Evolutionary conservation across 2,329 filamentous ascomycete genomes (phyloP).

Genomic region (Clarireedia homoeocarpa): DNA sequence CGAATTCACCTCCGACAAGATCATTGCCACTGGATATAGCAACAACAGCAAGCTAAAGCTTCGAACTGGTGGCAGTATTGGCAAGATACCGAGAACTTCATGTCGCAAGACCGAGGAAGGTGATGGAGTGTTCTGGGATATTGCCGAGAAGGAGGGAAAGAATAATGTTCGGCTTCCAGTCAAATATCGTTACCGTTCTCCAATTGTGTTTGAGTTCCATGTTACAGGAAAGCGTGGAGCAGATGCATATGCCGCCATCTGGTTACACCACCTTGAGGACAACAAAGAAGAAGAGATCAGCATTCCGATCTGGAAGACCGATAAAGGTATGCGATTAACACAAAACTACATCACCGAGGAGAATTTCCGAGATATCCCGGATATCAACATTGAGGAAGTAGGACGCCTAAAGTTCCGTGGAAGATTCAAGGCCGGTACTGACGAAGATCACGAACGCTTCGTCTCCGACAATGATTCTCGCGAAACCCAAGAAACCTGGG

Average conservation of each 20-base stretch:
- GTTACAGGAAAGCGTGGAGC: conserved; percentile 58
- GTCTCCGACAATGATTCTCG: conserved; percentile 80
- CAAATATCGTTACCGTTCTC: conserved; percentile 82
- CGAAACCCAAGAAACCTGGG: conserved; percentile 92
- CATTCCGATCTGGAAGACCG: conserved; percentile 84
- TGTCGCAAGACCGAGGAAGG: conserved; percentile 54
- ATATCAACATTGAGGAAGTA: conserved; percentile 69
- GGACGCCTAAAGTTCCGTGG: conserved; percentile 75
- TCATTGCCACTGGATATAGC: conserved; percentile 54
- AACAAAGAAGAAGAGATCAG: conserved; percentile 70
- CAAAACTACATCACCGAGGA: conserved; percentile 88
- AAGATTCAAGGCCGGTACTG: conserved; percentile 83
- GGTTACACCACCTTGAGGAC: conserved; percentile 80
- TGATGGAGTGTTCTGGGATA: conserved; percentile 52
- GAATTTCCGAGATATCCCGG: conserved; percentile 62
- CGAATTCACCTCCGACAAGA: conserved; percentile 67
- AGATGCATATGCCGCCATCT: conserved; percentile 71
- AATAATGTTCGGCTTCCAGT: conserved; percentile 67
- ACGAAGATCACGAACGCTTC: conserved; percentile 76
- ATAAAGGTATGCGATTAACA: conserved; percentile 65
- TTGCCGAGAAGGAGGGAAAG: conserved; percentile 41
- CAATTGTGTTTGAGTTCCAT: conserved; percentile 83
- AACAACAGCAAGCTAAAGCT: conserved; percentile 65
- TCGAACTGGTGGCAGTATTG: conserved; percentile 77
- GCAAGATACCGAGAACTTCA: conserved; percentile 55